A percentile compares a stretch with the other conserved stretches of the same genome.
phyloP scores from a whole-genome alignment of 345 rosid genomes.

The Aegle marmelos region DNA sequence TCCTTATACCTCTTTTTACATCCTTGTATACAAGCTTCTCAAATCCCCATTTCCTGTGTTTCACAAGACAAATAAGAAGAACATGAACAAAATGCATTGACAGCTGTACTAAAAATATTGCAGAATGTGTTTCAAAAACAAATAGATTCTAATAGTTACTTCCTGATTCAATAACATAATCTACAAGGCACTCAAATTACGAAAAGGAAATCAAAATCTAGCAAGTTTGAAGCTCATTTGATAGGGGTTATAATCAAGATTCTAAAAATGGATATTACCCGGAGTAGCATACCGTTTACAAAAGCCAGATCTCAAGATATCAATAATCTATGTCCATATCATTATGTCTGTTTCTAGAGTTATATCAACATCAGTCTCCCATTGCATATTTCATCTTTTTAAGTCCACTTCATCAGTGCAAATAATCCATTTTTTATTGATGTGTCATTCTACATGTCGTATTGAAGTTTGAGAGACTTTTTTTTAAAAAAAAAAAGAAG shows the following conservation, averaged over 20 bases:
- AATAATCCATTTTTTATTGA: background rate
- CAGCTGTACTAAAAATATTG: no score
- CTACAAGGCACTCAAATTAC: background rate
- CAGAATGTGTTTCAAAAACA: background rate
- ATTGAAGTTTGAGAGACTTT: background rate
- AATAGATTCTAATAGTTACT: background rate
- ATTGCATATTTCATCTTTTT: constrained; percentile 5
- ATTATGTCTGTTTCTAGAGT: background rate
- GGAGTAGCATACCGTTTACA: background rate
- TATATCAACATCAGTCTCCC: background rate
- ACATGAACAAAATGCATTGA: background rate
- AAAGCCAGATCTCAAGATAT: background rate
- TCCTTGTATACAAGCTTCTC: constrained; percentile 88
- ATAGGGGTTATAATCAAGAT: background rate
- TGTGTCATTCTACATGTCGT: background rate
- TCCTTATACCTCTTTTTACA: constrained; percentile 63
- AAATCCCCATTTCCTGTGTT: constrained; percentile 81
- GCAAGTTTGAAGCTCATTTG: background rate
- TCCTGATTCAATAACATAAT: background rate
- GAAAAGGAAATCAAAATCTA: background rate
- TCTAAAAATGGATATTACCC: background rate
- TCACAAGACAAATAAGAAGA: background rate
- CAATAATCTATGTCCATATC: constrained; percentile 6
- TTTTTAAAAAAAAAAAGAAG: background rate
- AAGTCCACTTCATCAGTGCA: background rate